Conservation (phyloP, 1,139 yeast genomes). For the Komagataea norvegica region DNA sequence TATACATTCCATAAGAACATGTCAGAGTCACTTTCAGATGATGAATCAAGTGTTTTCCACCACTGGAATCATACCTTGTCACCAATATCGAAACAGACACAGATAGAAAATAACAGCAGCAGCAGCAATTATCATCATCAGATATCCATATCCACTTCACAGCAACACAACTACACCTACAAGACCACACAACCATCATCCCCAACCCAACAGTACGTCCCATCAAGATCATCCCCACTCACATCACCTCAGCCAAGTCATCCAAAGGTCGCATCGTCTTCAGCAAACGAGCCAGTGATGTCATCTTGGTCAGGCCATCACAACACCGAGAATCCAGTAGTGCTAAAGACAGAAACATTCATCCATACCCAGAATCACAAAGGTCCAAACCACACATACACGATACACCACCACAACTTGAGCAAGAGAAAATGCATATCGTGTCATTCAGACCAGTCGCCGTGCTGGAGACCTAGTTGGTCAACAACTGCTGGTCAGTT, state of each 20-base stretch:
- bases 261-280: not conserved
- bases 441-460: constrained; percentile 87
- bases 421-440: constrained; percentile 68
- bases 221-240: constrained; percentile 1
- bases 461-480: constrained; percentile 99
- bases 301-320: constrained; percentile 17
- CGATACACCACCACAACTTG: constrained; percentile 26
- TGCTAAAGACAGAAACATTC: constrained; percentile 20
- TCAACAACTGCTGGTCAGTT: constrained; percentile 80
- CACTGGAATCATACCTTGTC: constrained; percentile 10
- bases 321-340: constrained; percentile 12
- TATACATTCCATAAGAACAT: constrained; percentile 8
- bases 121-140: not conserved
- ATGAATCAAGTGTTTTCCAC: constrained; percentile 7
- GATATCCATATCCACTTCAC: not conserved
- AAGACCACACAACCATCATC: constrained; percentile 10
- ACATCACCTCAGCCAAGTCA: not conserved
- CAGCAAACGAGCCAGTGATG: constrained; percentile 1
- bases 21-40: constrained; percentile 7
- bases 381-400: constrained; percentile 26
- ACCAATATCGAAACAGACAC: constrained; percentile 10
- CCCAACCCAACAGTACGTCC: constrained; percentile 5
- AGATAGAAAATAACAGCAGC: too few species aligned
- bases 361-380: constrained; percentile 26
- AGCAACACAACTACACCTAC: constrained; percentile 8